Evolutionary conservation across 192 early-diverging fungal genomes (phyloP), one percentile per base, ranked within the genome.

Genomic region (Coemansia reversa): DNA sequence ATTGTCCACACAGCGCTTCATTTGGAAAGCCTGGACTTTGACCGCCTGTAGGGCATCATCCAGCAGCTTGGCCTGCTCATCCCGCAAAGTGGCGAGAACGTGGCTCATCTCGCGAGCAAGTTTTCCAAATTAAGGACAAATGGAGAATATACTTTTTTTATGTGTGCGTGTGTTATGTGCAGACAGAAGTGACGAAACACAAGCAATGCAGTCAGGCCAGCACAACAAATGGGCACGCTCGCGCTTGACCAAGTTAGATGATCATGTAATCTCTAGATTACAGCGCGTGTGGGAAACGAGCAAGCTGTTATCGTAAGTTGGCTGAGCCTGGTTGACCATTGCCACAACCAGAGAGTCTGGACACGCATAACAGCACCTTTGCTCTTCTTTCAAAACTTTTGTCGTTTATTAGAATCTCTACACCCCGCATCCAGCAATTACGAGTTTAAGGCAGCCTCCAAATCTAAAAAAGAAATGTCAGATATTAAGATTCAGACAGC

Each of bases 11-110:
- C 90, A 93, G 62, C 91, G 89, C 69, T 92, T 91, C 96, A 99
- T 98, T 70, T 96, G 94, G 68, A 91, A 92, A 16, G 92, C 87
- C 65, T 99, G 95, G 48, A 93, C 84, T 81, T 95, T 98, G 72
- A 99, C 94, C 4, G 94, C 90, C 70, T 84, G 85, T 20, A 97
- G 76, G 18, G 94, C 91, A 50, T 99, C 97, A 62, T 97, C 93
- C 16, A 99, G 85, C 51, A 96, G 82, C 76, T 91, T 93, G 50
- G 83, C 72, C 83, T 99, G 96, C 83, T 97, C 92, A 63, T 92
- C 92, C 54, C 67, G 70, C 42, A 71, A 66, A 60, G 67, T 65
- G 14, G 68, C 16, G 69, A 74, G 76, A 47, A 70, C 67, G 53
- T 70, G 58, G 67, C 70, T 76, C 79, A 82, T 72, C 55, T 58